phyloP scores from a whole-genome alignment of 352 stramenopile genomes.

The Globisporangium alternatum region DNA sequence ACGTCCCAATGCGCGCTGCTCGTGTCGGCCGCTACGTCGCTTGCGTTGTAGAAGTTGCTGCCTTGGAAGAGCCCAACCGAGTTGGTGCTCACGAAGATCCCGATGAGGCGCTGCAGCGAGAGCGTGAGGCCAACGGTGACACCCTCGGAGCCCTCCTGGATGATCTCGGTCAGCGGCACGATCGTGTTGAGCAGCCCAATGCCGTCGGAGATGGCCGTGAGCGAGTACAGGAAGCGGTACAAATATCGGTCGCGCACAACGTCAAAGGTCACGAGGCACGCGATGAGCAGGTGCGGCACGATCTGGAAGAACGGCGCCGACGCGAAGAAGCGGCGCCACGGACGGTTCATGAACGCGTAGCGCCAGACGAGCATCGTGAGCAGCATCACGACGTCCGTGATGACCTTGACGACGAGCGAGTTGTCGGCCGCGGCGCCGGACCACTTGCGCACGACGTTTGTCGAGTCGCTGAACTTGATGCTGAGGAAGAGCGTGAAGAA shows the following conservation, averaged over 20 bases:
- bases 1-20: conserved; percentile 19
- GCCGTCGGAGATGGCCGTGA: conserved; percentile 27
- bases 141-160: conserved; percentile 28
- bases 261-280: conserved; percentile 18
- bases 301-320: conserved; percentile 29
- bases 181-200: conserved; percentile 29
- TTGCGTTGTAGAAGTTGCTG: conserved; percentile 22
- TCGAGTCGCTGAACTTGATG: conserved; percentile 31
- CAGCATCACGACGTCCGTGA: conserved; percentile 26
- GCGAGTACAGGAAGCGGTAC: conserved; percentile 18
- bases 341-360: conserved; percentile 35
- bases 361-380: conserved; percentile 32
- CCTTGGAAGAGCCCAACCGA: conserved; percentile 24
- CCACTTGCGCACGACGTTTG: conserved; percentile 5
- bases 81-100: conserved; percentile 32
- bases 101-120: conserved; percentile 26
- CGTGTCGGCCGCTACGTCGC: conserved; percentile 19
- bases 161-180: conserved; percentile 33
- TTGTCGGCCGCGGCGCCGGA: conserved; percentile 26
- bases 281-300: conserved; percentile 25
- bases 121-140: conserved; percentile 23
- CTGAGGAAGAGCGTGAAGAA: conserved; percentile 43
- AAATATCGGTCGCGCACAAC: conserved; percentile 23
- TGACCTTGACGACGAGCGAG: conserved; percentile 27
- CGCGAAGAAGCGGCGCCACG: conserved; percentile 31